phyloP scores from a whole-genome alignment of 306 rosid genomes.

The Vigna hirtella region DNA sequence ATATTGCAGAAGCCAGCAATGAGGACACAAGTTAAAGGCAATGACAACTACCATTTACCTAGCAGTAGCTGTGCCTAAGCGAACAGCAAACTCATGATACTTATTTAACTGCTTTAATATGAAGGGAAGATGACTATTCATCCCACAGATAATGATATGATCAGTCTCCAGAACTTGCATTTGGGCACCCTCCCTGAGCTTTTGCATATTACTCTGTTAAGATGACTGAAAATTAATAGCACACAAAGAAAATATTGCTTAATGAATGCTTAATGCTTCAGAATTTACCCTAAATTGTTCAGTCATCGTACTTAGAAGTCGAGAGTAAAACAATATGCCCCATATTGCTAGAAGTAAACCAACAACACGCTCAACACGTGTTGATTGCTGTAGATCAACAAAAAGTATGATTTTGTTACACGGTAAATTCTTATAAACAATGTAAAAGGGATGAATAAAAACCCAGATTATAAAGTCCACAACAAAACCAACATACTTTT shows the following conservation, averaged over 20 bases:
- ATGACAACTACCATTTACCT: slow-evolving; percentile 65
- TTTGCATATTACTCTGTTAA: slow-evolving; percentile 88
- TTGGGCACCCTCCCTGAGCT: slow-evolving; percentile 93
- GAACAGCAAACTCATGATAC: slow-evolving; percentile 86
- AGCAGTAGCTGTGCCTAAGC: slow-evolving; percentile 93
- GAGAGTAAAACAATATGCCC: slow-evolving; percentile 95
- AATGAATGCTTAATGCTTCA: slow-evolving; percentile 29
- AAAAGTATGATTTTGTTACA: slow-evolving; percentile 28
- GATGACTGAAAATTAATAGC: slow-evolving; percentile 49
- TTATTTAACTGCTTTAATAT: slow-evolving; percentile 88
- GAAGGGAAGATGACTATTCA: slow-evolving; percentile 83
- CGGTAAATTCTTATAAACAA: slow-evolving; percentile 39
- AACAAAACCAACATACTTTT: slow-evolving; percentile 58
- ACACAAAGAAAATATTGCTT: slow-evolving; percentile 35
- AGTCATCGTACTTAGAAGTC: slow-evolving; percentile 90
- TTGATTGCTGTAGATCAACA: slow-evolving; percentile 68
- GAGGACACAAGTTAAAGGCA: slow-evolving; percentile 46
- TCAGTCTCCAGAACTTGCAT: slow-evolving; percentile 91
- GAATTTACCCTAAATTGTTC: slow-evolving; percentile 94
- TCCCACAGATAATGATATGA: slow-evolving; percentile 96
- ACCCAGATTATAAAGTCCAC: slow-evolving; percentile 38
- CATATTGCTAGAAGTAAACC: slow-evolving; percentile 96
- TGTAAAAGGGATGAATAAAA: slow-evolving; percentile 9
- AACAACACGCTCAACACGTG: slow-evolving; percentile 91
- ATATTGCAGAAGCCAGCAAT: slow-evolving; percentile 47